phyloP scores from a whole-genome alignment of 1,284 basidiomycete genomes.

The Trichosporon sp. region DNA sequence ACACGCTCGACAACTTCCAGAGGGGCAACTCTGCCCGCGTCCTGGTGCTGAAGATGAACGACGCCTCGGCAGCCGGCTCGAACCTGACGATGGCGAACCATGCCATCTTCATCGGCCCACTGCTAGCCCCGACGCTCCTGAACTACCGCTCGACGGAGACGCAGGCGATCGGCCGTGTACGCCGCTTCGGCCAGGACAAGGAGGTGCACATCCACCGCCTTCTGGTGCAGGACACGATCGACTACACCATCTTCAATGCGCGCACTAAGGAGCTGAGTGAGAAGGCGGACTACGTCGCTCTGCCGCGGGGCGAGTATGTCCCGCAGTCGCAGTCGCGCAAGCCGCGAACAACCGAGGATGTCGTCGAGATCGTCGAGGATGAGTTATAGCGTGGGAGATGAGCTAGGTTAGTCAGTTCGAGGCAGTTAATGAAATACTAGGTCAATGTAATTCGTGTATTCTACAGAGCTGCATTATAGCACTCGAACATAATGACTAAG shows the following conservation, averaged over 20 bases:
- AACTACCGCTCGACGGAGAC: conserved; percentile 81
- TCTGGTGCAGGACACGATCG: conserved; percentile 75
- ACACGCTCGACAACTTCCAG: conserved; percentile 77
- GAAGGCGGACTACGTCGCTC: conserved; percentile 34
- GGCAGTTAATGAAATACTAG: not conserved
- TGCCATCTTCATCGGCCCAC: conserved; percentile 86
- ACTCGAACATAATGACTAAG: not conserved
- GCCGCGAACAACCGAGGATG: not conserved
- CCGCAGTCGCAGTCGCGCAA: not conserved
- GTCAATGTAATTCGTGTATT: not conserved
- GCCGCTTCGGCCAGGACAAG: conserved; percentile 76
- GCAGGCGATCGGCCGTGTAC: conserved; percentile 81
- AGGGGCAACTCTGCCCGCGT: conserved; percentile 60
- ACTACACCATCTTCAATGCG: conserved; percentile 60
- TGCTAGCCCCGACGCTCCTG: conserved; percentile 69
- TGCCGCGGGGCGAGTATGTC: conserved; percentile 27
- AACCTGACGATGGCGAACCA: conserved; percentile 91
- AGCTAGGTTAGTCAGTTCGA: not conserved
- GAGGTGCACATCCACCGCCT: conserved; percentile 75
- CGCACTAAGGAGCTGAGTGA: conserved; percentile 25
- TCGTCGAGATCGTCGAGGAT: not conserved
- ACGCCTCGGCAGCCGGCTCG: conserved; percentile 86
- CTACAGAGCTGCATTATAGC: not conserved
- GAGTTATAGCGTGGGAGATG: not conserved
- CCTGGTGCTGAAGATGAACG: conserved; percentile 81